These are phyloP conservation scores for Fusarium acutatum DNA, from an alignment of 2,329 filamentous ascomycete species.

Conservation along the genomic window DNA sequence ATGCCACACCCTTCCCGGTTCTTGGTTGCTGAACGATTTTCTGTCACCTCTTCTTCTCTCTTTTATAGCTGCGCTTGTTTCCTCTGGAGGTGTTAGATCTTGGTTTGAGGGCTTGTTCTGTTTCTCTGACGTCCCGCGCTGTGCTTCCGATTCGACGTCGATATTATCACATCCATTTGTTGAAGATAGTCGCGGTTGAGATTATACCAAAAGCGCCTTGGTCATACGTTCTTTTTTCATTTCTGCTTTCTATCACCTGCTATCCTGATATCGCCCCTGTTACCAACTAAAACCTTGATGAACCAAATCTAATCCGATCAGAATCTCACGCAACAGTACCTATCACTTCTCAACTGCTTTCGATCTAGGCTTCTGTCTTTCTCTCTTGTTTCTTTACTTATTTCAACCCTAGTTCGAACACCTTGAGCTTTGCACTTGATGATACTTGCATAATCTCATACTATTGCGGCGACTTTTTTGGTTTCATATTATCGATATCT, in stretches of 20 bases:
- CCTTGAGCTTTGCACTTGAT: conserved; percentile 14
- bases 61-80: conserved; percentile 10
- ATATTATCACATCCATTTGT: conserved; percentile 3
- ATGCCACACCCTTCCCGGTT: conserved; percentile 27
- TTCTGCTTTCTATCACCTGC: conserved; percentile 11
- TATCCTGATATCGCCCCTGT: conserved; percentile 27
- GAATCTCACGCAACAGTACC: neutral
- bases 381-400: neutral
- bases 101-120: conserved; percentile 21
- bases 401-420: neutral
- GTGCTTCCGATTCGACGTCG: conserved; percentile 30
- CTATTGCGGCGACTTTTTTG: conserved; percentile 24
- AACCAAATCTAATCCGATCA: conserved; percentile 7
- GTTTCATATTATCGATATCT: conserved; percentile 8
- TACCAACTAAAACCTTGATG: conserved; percentile 5
- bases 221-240: conserved; percentile 4
- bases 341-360: neutral
- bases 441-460: conserved; percentile 25
- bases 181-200: conserved; percentile 1
- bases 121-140: conserved; percentile 20
- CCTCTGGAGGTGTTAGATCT: conserved; percentile 4
- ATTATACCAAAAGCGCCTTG: conserved; percentile 24
- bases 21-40: conserved; percentile 6
- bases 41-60: conserved; percentile 2
- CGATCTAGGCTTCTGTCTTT: neutral